A percentile compares a stretch with the other conserved stretches of the same genome.
phyloP scores from a whole-genome alignment of 2,329 filamentous ascomycete species.

The Aureobasidium lini region DNA sequence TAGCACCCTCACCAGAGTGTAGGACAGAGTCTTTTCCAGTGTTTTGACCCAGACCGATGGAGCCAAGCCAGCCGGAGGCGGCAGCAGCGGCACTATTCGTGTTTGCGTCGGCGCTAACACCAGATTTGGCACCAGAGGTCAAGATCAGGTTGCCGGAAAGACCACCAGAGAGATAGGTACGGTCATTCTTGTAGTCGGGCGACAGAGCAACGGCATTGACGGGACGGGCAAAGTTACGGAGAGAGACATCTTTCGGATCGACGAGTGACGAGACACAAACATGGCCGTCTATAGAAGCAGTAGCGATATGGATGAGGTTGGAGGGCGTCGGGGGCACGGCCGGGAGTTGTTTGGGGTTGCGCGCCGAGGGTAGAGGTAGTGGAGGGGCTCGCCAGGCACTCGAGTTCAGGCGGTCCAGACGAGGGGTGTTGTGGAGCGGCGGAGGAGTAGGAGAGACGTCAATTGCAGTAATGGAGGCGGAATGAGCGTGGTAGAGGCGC shows the following conservation, averaged over 20 bases:
- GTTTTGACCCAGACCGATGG: slow-evolving; percentile 70
- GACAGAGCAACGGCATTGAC: slow-evolving; percentile 91
- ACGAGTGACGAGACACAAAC: slow-evolving; percentile 84
- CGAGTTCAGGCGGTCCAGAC: slow-evolving; percentile 6
- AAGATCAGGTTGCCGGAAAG: slow-evolving; percentile 80
- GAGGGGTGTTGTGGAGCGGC: slow-evolving; percentile 30
- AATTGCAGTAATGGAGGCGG: slow-evolving; percentile 80
- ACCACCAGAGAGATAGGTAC: slow-evolving; percentile 84
- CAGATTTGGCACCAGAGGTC: slow-evolving; percentile 71
- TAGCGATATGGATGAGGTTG: slow-evolving; percentile 88
- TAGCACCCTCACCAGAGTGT: slow-evolving; percentile 85
- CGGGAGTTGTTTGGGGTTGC: slow-evolving; percentile 38
- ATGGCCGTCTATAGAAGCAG: slow-evolving; percentile 90
- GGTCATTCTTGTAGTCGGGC: slow-evolving; percentile 84
- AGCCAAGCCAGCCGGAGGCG: slow-evolving; percentile 77
- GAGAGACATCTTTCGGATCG: slow-evolving; percentile 80
- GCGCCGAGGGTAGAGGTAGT: neutral
- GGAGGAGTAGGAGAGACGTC: slow-evolving; percentile 83
- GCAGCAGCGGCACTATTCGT: slow-evolving; percentile 78
- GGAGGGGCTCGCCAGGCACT: slow-evolving; percentile 6
- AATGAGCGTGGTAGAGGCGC: slow-evolving; percentile 84
- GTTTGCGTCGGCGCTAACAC: slow-evolving; percentile 74
- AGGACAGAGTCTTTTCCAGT: slow-evolving; percentile 78
- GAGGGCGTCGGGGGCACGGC: slow-evolving; percentile 66
- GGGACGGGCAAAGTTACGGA: slow-evolving; percentile 89